Percentiles rank a stretch among this genome's conserved stretches.
phyloP scores from a whole-genome alignment of 2,329 filamentous ascomycete species.

The Botrytis porri region DNA sequence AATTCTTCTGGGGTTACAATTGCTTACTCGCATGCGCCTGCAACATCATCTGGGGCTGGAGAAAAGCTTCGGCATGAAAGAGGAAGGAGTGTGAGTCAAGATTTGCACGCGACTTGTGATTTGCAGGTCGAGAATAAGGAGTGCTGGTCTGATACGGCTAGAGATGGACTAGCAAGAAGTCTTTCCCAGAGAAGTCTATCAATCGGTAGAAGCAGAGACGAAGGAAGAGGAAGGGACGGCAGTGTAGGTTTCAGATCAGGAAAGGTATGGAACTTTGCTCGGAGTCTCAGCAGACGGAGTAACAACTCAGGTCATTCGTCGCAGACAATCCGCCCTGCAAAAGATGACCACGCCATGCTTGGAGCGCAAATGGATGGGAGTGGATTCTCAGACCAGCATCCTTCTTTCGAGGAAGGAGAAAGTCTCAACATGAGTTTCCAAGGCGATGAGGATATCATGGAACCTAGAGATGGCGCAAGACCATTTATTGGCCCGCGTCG shows the following conservation, averaged over 20 bases:
- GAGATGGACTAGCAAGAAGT: background rate
- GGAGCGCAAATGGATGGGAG: background rate
- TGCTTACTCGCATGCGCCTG: background rate
- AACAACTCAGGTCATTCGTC: background rate
- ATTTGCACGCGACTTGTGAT: background rate
- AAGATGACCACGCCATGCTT: background rate
- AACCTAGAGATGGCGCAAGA: background rate
- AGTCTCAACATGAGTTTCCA: background rate
- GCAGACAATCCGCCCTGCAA: background rate
- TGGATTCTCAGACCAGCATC: background rate
- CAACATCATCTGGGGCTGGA: background rate
- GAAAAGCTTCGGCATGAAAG: background rate
- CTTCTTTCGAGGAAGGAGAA: background rate
- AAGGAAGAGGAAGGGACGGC: background rate
- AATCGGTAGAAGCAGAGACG: background rate
- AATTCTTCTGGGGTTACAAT: background rate
- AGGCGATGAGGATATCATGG: conserved; percentile 1
- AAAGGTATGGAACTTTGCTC: background rate
- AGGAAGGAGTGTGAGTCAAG: background rate
- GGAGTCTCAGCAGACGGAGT: background rate
- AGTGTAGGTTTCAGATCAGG: background rate
- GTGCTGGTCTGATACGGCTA: background rate
- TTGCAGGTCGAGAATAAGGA: background rate
- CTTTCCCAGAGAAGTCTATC: background rate
- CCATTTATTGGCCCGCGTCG: background rate